A percentile compares a stretch with the other conserved stretches of the same genome.
Evolutionary conservation across 2,329 filamentous ascomycete genomes (phyloP).

Genomic region (Paraphoma chrysanthemicola): DNA sequence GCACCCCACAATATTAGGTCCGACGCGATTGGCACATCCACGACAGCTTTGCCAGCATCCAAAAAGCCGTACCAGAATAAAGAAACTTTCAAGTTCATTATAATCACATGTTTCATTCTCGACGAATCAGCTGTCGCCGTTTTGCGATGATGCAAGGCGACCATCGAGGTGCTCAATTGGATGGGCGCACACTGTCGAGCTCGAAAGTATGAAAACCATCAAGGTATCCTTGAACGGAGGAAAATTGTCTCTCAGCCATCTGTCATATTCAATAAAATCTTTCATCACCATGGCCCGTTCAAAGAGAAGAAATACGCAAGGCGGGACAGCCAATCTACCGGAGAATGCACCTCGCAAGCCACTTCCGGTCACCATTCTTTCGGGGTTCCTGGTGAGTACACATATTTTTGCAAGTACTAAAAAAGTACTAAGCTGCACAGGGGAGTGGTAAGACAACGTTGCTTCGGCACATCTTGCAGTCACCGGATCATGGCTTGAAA

Average conservation of each 20-base stretch:
- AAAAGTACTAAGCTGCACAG: slow-evolving; percentile 46
- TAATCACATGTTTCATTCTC: neutral
- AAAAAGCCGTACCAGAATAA: no score
- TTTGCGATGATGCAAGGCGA: slow-evolving; percentile 36
- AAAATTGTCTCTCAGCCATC: neutral
- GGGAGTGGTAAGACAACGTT: slow-evolving; percentile 76
- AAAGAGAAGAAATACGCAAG: slow-evolving; percentile 26
- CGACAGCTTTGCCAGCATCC: no score
- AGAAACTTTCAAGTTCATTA: no score
- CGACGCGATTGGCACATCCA: no score
- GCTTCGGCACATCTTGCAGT: slow-evolving; percentile 71
- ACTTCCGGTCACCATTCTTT: slow-evolving; percentile 67
- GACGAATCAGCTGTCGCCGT: slow-evolving; percentile 15
- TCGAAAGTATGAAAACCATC: slow-evolving; percentile 24
- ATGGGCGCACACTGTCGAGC: slow-evolving; percentile 22
- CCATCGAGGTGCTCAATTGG: slow-evolving; percentile 44
- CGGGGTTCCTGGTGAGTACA: slow-evolving; percentile 62
- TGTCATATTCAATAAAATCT: neutral
- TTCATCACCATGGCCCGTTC: slow-evolving; percentile 21
- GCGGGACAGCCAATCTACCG: neutral
- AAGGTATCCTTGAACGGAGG: neutral
- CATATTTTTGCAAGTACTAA: neutral
- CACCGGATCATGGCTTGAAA: slow-evolving; percentile 67
- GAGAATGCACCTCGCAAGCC: slow-evolving; percentile 32
- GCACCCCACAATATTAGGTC: no score